Evolutionary conservation across 2,329 filamentous ascomycete genomes (phyloP), one percentile per base, ranked within the genome.

Genomic region (Neonectria faginata): DNA sequence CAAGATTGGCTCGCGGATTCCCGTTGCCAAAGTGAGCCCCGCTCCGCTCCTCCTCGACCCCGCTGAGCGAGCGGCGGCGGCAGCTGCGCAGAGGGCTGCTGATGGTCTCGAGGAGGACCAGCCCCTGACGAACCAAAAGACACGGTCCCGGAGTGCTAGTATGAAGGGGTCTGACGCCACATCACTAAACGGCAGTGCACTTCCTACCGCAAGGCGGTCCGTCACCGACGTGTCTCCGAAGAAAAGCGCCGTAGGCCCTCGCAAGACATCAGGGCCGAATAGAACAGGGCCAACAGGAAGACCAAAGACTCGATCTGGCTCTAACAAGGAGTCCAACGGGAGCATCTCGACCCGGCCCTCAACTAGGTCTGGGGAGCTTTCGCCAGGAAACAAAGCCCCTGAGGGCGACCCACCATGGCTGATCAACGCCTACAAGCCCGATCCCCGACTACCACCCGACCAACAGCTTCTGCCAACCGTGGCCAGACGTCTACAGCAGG

Each of bases 391-490:
- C 84, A 88, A 93, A 75, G 88, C 90, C 45, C 94, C 94, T 0
- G 96, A 98, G 82, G 96, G 96, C 20, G 95, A 98, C 58, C 94
- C 96, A 10, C 96, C 96, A 56, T 99, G 96, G 96, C 88, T 98
- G 80, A 88, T 96, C 50, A 92, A 92, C 22, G 93, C 97, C 80
- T 99, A 97, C 79, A 97, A 97, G 75, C 96, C 96, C 0, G 96
- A 99, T 76, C 96, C 96, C 31, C 91, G 94, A 65, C 84, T 99
- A 36, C 96, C 96, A 6, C 96, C 94, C 0, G 96, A 99, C 67
- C 92, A 99, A 78, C 96, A 99, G 76, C 89, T 99, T 57, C 88
- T 99, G 11, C 96, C 96, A 1, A 98, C 96, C 0, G 94, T 98
- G 67, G 96, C 96, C 12, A 93, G 91, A 74, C 88, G 93, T 60